Percentiles rank a stretch among this genome's conserved stretches.
Conservation (phyloP, 306 rosid genomes). For the Clitoria ternatea region DNA sequence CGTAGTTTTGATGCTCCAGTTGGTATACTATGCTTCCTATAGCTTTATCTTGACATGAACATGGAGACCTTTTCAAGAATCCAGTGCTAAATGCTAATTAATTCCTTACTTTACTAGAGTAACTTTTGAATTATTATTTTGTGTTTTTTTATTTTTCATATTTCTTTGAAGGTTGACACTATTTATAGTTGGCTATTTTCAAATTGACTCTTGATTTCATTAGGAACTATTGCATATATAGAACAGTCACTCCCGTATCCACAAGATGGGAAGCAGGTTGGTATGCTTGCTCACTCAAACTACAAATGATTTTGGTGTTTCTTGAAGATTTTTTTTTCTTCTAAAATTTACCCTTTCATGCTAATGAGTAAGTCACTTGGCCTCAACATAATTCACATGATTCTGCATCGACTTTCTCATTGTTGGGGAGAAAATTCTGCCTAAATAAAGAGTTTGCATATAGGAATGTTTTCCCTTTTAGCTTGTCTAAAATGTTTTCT, state of each 20-base stretch:
- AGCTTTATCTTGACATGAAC: neutral
- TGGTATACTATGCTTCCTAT: conserved; percentile 38
- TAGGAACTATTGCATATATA: conserved; percentile 76
- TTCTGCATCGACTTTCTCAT: conserved; percentile 1
- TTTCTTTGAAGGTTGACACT: conserved; percentile 28
- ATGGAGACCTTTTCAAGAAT: neutral
- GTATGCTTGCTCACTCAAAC: conserved; percentile 7
- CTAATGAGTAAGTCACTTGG: neutral
- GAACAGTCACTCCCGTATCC: conserved; percentile 87
- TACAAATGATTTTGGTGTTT: neutral
- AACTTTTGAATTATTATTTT: conserved; percentile 11
- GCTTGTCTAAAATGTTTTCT: neutral
- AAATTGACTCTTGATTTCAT: conserved; percentile 35
- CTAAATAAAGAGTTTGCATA: neutral
- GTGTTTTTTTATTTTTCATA: conserved; percentile 1
- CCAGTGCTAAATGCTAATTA: no score
- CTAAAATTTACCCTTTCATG: neutral
- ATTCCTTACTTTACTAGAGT: neutral
- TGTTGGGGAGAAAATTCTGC: neutral
- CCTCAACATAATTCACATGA: neutral
- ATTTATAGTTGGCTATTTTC: conserved; percentile 32
- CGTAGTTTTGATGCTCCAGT: conserved; percentile 65
- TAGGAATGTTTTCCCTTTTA: neutral
- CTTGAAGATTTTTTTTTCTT: neutral
- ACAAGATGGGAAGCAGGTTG: conserved; percentile 90